Conservation (phyloP, 2,329 filamentous ascomycete species). For the Bipolaris victoriae region DNA sequence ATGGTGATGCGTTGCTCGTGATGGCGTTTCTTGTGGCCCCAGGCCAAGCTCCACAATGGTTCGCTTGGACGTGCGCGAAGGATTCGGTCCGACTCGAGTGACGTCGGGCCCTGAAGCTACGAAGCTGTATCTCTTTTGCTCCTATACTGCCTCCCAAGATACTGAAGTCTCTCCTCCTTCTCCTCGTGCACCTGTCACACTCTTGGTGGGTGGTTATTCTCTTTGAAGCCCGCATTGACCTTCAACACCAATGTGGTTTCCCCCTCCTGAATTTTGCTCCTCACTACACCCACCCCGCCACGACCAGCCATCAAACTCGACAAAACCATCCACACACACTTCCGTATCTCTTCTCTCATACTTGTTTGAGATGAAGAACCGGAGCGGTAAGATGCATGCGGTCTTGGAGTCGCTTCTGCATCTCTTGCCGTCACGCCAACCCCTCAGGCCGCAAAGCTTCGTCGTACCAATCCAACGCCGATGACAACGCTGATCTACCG, state of each 20-base stretch:
- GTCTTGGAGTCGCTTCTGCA: constrained; percentile 1
- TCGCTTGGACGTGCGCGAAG: constrained; percentile 2
- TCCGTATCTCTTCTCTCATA: neutral
- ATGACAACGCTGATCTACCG: neutral
- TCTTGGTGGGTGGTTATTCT: neutral
- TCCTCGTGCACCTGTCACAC: neutral
- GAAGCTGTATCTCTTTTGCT: neutral
- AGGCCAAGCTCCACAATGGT: neutral
- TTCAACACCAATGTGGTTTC: neutral
- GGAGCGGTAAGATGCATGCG: neutral
- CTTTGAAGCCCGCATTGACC: constrained; percentile 5
- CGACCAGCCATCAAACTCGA: neutral
- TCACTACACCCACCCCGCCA: neutral
- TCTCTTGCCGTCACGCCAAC: neutral
- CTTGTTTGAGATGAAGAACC: neutral
- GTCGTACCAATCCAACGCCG: neutral
- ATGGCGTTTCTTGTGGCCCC: neutral
- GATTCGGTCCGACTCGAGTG: constrained; percentile 11
- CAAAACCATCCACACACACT: neutral
- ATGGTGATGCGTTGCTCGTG: neutral
- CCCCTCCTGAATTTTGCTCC: constrained; percentile 8
- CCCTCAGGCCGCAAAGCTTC: neutral
- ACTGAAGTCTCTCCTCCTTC: neutral
- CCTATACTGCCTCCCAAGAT: neutral
- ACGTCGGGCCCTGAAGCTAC: constrained; percentile 1